Evolutionary conservation across 2,329 filamentous ascomycete species (phyloP).

Genomic region (Xylariales sp.): DNA sequence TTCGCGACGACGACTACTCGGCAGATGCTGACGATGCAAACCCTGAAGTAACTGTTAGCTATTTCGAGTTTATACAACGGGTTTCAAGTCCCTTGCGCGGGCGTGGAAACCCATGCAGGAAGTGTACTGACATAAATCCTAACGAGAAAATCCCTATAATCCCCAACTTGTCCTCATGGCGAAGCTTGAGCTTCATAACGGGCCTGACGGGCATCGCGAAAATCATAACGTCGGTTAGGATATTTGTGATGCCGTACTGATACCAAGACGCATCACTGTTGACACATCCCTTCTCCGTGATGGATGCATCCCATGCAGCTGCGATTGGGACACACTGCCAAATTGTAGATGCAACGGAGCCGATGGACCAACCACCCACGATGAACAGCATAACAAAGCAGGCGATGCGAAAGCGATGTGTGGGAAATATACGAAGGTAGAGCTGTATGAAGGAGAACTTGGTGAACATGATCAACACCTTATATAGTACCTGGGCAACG

Average conservation of each 20-base stretch:
- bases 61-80: neutral
- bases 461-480: neutral
- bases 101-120: too few species aligned
- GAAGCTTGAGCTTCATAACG: neutral
- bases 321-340: constrained; percentile 3
- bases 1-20: neutral
- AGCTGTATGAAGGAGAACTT: neutral
- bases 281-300: neutral
- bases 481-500: neutral
- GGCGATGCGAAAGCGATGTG: neutral
- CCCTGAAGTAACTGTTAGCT: neutral
- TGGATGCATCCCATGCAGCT: neutral
- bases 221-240: neutral
- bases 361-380: neutral
- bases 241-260: neutral
- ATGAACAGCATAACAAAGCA: neutral
- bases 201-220: neutral
- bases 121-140: neutral
- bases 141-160: neutral
- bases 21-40: neutral
- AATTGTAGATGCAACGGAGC: constrained; percentile 1
- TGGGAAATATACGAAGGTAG: neutral
- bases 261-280: constrained; percentile 1
- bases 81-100: too few species aligned
- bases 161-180: neutral